Conservation (phyloP, 805 yeast genomes). For the Candida morakotiae region DNA sequence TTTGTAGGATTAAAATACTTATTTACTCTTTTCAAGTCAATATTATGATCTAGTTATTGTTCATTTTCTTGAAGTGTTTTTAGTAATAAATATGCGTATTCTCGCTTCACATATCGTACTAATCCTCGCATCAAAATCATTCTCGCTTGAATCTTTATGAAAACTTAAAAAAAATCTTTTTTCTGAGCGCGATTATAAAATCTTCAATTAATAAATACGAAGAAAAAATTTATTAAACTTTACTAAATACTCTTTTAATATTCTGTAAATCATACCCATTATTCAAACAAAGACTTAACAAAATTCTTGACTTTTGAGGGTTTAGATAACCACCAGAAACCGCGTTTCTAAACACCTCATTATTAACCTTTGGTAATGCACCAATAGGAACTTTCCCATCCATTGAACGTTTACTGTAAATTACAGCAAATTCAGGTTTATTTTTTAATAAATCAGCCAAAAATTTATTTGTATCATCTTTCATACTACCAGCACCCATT, state of each 20-base stretch:
- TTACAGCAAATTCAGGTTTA: conserved; percentile 44
- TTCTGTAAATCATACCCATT: conserved; percentile 33
- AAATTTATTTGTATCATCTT: conserved; percentile 45
- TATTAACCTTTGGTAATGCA: conserved; percentile 28
- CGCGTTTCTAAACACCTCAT: conserved; percentile 27
- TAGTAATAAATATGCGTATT: no score
- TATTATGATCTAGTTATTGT: no score
- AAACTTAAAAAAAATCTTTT: no score
- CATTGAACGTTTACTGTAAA: conserved; percentile 63
- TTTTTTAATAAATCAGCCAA: conserved; percentile 32
- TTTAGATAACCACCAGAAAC: conserved; percentile 64
- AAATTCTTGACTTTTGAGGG: conserved; percentile 60
- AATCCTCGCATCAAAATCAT: no score
- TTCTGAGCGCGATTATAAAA: no score
- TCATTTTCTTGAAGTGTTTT: no score
- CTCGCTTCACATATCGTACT: no score
- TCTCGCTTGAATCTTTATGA: no score
- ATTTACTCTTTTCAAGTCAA: no score
- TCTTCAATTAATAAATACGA: not conserved
- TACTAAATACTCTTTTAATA: conserved; percentile 43
- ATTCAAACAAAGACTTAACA: conserved; percentile 52
- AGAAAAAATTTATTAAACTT: no score
- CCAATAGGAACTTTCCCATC: conserved; percentile 68
- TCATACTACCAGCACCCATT: conserved; percentile 68
- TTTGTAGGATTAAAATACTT: no score